A percentile compares a stretch with the other conserved stretches of the same genome.
Conservation (phyloP, 345 rosid genomes). For the Cardamine chenopodiifolia region DNA sequence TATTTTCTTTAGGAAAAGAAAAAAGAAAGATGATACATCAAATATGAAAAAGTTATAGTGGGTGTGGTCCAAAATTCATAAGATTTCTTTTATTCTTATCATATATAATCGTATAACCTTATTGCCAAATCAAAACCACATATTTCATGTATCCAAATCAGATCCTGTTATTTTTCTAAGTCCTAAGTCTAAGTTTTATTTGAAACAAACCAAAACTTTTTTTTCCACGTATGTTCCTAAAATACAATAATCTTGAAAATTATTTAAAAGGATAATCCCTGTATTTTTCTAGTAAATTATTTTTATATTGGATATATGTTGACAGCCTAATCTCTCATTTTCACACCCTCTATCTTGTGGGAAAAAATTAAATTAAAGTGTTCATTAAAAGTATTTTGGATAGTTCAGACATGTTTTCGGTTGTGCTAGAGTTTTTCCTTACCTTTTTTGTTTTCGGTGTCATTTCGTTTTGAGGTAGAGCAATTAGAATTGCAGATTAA, state of each 20-base stretch:
- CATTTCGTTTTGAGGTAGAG: background rate
- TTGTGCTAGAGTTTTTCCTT: background rate
- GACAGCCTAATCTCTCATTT: background rate
- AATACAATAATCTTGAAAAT: background rate
- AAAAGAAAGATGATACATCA: slow-evolving; percentile 24
- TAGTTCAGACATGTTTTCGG: background rate
- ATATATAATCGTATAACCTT: slow-evolving; percentile 18
- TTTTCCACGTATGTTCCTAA: background rate
- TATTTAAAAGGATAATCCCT: background rate
- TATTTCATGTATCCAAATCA: slow-evolving; percentile 15
- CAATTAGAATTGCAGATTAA: background rate
- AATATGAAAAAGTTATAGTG: slow-evolving; percentile 31
- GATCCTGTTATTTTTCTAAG: slow-evolving; percentile 1
- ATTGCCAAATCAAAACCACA: slow-evolving; percentile 30
- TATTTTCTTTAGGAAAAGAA: slow-evolving; percentile 6
- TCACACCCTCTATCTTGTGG: background rate
- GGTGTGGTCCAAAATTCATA: slow-evolving; percentile 31
- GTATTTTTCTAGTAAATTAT: no score
- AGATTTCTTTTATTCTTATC: slow-evolving; percentile 29
- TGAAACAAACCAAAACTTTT: background rate
- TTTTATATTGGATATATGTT: no score
- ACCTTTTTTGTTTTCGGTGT: background rate
- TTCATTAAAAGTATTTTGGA: background rate
- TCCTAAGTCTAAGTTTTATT: background rate
- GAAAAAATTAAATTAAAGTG: background rate